Conservation (phyloP, 2,329 filamentous ascomycete genomes). For the Monilinia vaccinii-corymbosi region DNA sequence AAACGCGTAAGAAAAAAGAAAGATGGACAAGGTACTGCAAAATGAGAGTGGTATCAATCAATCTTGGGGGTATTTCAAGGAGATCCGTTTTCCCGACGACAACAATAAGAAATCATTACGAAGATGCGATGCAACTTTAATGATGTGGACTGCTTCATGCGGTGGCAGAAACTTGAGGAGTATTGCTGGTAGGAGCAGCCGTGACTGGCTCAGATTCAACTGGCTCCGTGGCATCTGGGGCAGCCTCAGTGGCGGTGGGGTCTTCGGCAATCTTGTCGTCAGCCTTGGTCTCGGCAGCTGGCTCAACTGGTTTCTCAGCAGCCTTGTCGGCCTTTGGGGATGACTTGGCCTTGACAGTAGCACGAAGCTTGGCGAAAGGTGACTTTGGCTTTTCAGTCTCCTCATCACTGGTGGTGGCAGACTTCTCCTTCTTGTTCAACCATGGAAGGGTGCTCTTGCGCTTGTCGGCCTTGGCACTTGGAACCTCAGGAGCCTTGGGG, state of each 20-base stretch:
- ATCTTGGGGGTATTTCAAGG: slow-evolving; percentile 32
- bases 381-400: slow-evolving; percentile 34
- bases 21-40: slow-evolving; percentile 26
- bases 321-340: slow-evolving; percentile 38
- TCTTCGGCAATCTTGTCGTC: slow-evolving; percentile 18
- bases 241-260: slow-evolving; percentile 24
- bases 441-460: slow-evolving; percentile 51
- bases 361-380: slow-evolving; percentile 30
- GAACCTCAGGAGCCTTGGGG: slow-evolving; percentile 30
- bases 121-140: slow-evolving; percentile 6
- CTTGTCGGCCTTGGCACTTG: slow-evolving; percentile 41
- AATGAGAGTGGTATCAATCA: slow-evolving; percentile 32
- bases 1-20: slow-evolving; percentile 14
- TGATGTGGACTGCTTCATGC: slow-evolving; percentile 20
- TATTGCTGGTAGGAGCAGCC: slow-evolving; percentile 19
- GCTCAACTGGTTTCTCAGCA: slow-evolving; percentile 30
- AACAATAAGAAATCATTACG: slow-evolving; percentile 18
- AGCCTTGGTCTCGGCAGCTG: slow-evolving; percentile 21
- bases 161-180: slow-evolving; percentile 27
- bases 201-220: slow-evolving; percentile 17
- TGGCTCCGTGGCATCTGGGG: slow-evolving; percentile 20
- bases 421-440: slow-evolving; percentile 53
- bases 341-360: slow-evolving; percentile 30
- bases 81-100: slow-evolving; percentile 29
- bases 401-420: slow-evolving; percentile 32